phyloP scores from a whole-genome alignment of 2,329 filamentous ascomycete genomes.

The Aquanectria penicillioides region DNA sequence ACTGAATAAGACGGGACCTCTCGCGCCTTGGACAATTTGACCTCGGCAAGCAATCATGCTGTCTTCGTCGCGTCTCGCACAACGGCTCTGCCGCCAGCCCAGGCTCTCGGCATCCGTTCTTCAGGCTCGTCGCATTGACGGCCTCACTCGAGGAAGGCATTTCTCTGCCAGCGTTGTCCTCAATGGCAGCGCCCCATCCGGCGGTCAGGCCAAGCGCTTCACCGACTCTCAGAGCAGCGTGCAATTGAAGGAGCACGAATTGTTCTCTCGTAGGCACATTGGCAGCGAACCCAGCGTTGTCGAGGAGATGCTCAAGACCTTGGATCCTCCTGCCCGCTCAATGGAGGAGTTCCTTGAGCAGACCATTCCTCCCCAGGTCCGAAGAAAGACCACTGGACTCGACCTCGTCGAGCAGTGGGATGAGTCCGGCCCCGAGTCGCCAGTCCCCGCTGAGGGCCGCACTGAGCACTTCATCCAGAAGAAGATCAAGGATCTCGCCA shows the following conservation, averaged over 20 bases:
- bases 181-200: background rate
- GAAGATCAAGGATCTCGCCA: constrained; percentile 68
- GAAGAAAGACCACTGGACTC: constrained; percentile 39
- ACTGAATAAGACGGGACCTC: constrained; percentile 4
- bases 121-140: constrained; percentile 31
- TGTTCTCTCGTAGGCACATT: constrained; percentile 85
- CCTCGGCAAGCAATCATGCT: constrained; percentile 34
- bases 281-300: constrained; percentile 77
- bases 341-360: constrained; percentile 87
- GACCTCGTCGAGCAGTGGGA: constrained; percentile 44
- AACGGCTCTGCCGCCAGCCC: constrained; percentile 39
- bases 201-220: constrained; percentile 28
- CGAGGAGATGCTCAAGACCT: constrained; percentile 79
- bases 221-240: no score
- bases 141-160: constrained; percentile 23
- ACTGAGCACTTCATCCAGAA: constrained; percentile 43
- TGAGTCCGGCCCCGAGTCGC: constrained; percentile 32
- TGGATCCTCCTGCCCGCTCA: constrained; percentile 78
- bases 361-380: constrained; percentile 81
- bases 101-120: constrained; percentile 30
- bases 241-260: no score
- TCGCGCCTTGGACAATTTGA: background rate
- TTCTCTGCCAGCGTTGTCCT: constrained; percentile 29
- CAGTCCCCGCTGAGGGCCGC: constrained; percentile 36
- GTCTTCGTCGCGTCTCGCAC: constrained; percentile 40